Conservation (phyloP, 805 yeast species). For the Zygoascus bituminiphila region DNA sequence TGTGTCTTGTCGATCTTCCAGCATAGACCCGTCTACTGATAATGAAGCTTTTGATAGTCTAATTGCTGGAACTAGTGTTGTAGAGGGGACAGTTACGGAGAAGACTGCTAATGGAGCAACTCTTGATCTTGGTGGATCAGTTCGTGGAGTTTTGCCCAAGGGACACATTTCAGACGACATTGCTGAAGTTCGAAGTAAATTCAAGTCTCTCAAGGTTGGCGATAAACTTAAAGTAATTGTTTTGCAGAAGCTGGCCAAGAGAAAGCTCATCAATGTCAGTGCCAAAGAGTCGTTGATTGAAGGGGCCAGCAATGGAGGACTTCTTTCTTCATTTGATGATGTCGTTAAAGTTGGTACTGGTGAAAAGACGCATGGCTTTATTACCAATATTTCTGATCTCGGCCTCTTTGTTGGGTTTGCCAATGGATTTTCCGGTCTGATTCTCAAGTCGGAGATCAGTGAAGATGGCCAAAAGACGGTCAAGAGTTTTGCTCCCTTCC, state of each 20-base stretch:
- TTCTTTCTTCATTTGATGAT: conserved; percentile 59
- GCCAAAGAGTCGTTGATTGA: conserved; percentile 58
- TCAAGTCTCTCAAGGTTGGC: conserved; percentile 60
- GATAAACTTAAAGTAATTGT: conserved; percentile 47
- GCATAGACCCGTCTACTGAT: neutral
- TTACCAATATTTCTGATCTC: conserved; percentile 64
- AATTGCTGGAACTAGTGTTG: conserved; percentile 27
- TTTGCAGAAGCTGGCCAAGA: conserved; percentile 55
- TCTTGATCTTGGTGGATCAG: conserved; percentile 46
- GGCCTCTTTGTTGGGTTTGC: conserved; percentile 84
- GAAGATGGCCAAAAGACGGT: conserved; percentile 44
- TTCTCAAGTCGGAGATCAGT: conserved; percentile 52
- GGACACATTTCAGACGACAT: conserved; percentile 73
- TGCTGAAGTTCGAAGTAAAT: conserved; percentile 53
- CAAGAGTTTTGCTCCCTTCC: conserved; percentile 50
- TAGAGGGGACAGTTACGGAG: conserved; percentile 55
- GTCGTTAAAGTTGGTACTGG: conserved; percentile 21
- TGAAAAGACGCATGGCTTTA: conserved; percentile 56
- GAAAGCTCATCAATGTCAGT: conserved; percentile 54
- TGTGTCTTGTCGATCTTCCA: conserved; percentile 68
- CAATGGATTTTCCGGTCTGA: conserved; percentile 72
- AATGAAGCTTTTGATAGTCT: neutral
- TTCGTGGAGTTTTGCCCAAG: conserved; percentile 62
- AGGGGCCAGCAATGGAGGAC: conserved; percentile 43
- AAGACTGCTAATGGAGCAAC: conserved; percentile 66